Evolutionary conservation across 2,329 filamentous ascomycete genomes (phyloP).

Genomic region (Monosporascus sp.): DNA sequence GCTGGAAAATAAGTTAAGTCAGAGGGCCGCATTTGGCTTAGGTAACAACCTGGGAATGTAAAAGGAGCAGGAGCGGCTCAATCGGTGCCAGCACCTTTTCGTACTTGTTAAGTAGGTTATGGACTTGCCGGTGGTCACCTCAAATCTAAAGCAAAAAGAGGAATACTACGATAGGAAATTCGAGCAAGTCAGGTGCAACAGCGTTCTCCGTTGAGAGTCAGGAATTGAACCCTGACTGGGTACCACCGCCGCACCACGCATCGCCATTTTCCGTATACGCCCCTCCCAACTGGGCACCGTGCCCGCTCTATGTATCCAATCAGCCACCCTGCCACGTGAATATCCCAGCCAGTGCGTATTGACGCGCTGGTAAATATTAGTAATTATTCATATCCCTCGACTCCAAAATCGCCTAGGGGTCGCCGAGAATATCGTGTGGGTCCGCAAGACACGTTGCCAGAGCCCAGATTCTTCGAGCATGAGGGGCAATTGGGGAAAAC

Average conservation of each 20-base stretch:
- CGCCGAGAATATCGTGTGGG: neutral
- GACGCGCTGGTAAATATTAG: neutral
- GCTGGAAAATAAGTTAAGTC: neutral
- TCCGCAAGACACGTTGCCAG: neutral
- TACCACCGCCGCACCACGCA: neutral
- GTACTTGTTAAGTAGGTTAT: too few species aligned
- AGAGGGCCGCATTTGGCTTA: neutral
- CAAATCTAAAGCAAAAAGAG: too few species aligned
- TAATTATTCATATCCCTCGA: neutral
- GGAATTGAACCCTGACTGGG: neutral
- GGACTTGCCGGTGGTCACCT: too few species aligned
- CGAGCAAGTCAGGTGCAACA: neutral
- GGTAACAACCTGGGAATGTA: neutral
- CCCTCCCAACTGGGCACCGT: neutral
- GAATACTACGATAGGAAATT: neutral
- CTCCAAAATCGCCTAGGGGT: neutral
- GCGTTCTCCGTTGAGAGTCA: neutral
- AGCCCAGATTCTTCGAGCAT: neutral
- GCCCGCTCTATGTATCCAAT: neutral
- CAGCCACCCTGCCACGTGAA: neutral
- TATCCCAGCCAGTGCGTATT: neutral
- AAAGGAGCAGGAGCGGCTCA: conserved; percentile 4
- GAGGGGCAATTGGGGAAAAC: neutral
- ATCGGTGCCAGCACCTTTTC: neutral
- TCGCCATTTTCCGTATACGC: neutral